Conservation (phyloP, 2,329 filamentous ascomycete species). For the Metarhizium robertsii region DNA sequence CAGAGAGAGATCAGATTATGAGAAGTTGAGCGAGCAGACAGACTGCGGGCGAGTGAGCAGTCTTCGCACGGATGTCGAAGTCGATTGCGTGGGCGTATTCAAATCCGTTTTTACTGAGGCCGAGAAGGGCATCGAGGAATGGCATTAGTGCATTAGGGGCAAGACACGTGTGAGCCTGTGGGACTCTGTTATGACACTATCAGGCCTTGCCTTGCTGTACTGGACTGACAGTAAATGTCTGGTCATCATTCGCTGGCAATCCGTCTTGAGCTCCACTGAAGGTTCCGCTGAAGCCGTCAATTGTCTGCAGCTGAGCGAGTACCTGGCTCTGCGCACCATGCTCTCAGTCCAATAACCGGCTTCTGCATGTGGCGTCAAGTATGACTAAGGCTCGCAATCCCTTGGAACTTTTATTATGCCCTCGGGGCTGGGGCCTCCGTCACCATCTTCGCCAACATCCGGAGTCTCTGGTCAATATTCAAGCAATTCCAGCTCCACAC, state of each 20-base stretch:
- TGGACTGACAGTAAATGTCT: neutral
- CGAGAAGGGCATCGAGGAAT: neutral
- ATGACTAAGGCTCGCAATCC: neutral
- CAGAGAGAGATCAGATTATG: neutral
- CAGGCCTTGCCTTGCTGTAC: neutral
- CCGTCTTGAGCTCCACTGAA: neutral
- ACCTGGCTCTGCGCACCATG: too few relatives aligned
- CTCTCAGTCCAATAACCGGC: too few relatives aligned
- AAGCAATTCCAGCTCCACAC: neutral
- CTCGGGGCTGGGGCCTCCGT: neutral
- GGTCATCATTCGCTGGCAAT: neutral
- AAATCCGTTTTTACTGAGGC: neutral
- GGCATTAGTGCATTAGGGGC: neutral
- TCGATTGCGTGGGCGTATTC: neutral
- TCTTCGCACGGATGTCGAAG: neutral
- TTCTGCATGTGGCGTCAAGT: neutral
- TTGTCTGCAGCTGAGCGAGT: too few relatives aligned
- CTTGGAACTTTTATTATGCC: neutral
- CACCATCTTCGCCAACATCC: neutral
- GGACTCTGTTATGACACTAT: neutral
- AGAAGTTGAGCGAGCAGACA: neutral
- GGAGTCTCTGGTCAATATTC: neutral
- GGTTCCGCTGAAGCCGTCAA: neutral
- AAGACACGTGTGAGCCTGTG: neutral
- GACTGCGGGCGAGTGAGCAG: neutral